phyloP scores from a whole-genome alignment of 2,329 filamentous ascomycete genomes.

The Colletotrichum tofieldiae region DNA sequence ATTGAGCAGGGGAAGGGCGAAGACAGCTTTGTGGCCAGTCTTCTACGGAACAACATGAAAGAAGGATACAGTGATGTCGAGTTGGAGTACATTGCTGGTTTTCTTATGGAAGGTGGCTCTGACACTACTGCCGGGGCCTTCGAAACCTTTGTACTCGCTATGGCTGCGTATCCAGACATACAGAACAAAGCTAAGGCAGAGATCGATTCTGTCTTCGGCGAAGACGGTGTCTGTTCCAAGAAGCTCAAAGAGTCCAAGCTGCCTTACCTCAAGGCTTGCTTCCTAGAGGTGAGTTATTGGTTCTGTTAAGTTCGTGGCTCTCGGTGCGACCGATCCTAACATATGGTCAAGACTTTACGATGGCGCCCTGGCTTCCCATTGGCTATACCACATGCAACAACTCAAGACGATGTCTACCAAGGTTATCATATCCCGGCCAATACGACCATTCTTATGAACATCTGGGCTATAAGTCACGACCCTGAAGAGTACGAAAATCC shows the following conservation, averaged over 20 bases:
- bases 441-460: conserved; percentile 58
- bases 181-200: conserved; percentile 48
- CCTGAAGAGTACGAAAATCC: conserved; percentile 46
- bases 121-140: conserved; percentile 46
- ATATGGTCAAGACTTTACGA: conserved; percentile 51
- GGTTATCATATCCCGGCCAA: conserved; percentile 65
- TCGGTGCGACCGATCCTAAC: not conserved
- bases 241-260: conserved; percentile 33
- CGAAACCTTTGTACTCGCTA: conserved; percentile 45
- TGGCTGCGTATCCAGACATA: conserved; percentile 46
- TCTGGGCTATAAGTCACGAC: conserved; percentile 51
- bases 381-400: conserved; percentile 64
- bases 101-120: conserved; percentile 47
- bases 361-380: conserved; percentile 50
- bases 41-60: conserved; percentile 8
- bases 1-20: conserved; percentile 7
- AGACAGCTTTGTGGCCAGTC: conserved; percentile 17
- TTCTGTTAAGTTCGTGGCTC: conserved; percentile 40
- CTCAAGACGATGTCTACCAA: conserved; percentile 63
- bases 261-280: conserved; percentile 47
- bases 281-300: conserved; percentile 35
- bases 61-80: conserved; percentile 45
- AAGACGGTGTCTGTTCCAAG: conserved; percentile 51
- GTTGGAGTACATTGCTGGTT: conserved; percentile 44
- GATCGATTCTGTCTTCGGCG: conserved; percentile 46